phyloP scores from a whole-genome alignment of 2,329 filamentous ascomycete species.

The Cladophialophora exuberans region DNA sequence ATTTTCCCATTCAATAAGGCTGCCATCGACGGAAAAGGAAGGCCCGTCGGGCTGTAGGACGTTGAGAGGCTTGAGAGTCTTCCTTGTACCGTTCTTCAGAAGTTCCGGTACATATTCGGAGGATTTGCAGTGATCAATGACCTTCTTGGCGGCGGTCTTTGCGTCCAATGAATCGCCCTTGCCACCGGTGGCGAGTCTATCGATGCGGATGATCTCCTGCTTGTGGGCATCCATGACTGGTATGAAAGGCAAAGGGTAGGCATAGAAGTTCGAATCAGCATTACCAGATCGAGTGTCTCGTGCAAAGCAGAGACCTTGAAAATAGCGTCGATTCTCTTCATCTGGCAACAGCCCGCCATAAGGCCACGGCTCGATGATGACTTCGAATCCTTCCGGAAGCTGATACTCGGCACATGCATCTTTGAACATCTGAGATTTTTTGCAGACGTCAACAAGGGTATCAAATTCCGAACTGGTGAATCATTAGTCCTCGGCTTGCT shows the following conservation, averaged over 20 bases:
- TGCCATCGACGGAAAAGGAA: slow-evolving; percentile 62
- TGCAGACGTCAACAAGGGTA: slow-evolving; percentile 52
- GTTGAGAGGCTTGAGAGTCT: slow-evolving; percentile 69
- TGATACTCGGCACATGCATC: slow-evolving; percentile 55
- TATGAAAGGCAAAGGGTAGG: slow-evolving; percentile 63
- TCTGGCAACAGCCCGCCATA: slow-evolving; percentile 57
- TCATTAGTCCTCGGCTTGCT: too few species aligned
- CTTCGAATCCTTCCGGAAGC: slow-evolving; percentile 58
- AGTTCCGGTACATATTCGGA: slow-evolving; percentile 58
- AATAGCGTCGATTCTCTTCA: slow-evolving; percentile 54
- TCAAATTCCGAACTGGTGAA: slow-evolving; percentile 47
- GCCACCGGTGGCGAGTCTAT: slow-evolving; percentile 58
- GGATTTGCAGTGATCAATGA: slow-evolving; percentile 56
- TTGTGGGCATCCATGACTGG: slow-evolving; percentile 62
- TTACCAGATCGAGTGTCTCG: slow-evolving; percentile 51
- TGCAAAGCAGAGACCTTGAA: slow-evolving; percentile 60
- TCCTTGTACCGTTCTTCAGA: slow-evolving; percentile 50
- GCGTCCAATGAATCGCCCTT: slow-evolving; percentile 53
- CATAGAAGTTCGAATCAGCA: slow-evolving; percentile 64
- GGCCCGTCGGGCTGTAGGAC: slow-evolving; percentile 72
- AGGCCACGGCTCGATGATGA: slow-evolving; percentile 56
- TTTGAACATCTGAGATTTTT: slow-evolving; percentile 57
- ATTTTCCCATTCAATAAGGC: slow-evolving; percentile 64
- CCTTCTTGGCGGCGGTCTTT: slow-evolving; percentile 47
- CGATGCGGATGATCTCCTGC: slow-evolving; percentile 60